These are phyloP conservation scores for Solanum chacoense DNA, from an alignment of 305 asterid genomes.

Conservation along the genomic window DNA sequence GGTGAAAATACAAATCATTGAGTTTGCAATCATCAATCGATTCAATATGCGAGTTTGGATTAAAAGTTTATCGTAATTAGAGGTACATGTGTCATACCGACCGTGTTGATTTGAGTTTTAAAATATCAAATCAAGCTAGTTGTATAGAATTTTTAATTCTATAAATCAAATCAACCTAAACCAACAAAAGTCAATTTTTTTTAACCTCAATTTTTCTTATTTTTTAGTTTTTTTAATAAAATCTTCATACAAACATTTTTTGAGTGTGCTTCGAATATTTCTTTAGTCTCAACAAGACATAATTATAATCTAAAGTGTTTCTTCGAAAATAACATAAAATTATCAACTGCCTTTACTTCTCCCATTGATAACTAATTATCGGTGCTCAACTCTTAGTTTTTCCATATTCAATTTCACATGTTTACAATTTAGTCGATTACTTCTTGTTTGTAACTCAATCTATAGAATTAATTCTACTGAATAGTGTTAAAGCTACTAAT, in stretches of 20 bases:
- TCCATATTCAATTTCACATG: background rate
- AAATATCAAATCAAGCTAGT: background rate
- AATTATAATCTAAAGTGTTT: background rate
- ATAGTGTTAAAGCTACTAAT: background rate
- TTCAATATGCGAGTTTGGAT: too few relatives aligned
- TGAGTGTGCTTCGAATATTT: background rate
- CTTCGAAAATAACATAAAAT: background rate
- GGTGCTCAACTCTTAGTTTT: background rate
- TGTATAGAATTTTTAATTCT: background rate
- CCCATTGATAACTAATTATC: background rate
- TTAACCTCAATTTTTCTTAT: background rate
- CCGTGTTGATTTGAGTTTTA: background rate
- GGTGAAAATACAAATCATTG: too few relatives aligned
- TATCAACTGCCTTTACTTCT: background rate
- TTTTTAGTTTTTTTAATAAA: too few relatives aligned
- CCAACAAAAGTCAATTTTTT: background rate
- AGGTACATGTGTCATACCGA: background rate
- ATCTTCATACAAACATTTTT: background rate
- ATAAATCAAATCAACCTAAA: background rate
- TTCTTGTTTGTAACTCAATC: too few relatives aligned
- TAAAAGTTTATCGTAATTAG: too few relatives aligned
- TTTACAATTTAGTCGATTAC: background rate
- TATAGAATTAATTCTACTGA: too few relatives aligned
- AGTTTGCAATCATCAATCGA: too few relatives aligned
- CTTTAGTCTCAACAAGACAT: fast-evolving